Evolutionary conservation across 225 moss, liverwort and hornwort species (phyloP).

Genomic region (Rhytidiadelphus loreus): DNA sequence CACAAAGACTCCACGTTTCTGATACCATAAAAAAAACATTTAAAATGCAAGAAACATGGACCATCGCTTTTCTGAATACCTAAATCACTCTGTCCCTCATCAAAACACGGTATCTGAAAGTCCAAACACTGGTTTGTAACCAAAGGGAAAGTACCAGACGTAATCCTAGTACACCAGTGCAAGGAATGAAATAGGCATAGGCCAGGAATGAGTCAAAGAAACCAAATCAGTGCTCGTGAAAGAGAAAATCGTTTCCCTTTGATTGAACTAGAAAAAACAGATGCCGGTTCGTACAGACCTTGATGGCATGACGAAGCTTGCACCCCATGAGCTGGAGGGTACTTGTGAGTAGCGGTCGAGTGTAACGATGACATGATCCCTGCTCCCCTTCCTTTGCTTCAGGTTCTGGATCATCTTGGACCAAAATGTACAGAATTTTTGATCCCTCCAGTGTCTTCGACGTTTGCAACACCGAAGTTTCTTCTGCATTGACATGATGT

Average conservation of each 20-base stretch:
- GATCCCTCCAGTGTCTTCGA: conserved; percentile 43
- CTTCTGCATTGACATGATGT: conserved; percentile 18
- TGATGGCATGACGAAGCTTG: conserved; percentile 92
- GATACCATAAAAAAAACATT: neutral
- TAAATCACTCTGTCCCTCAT: neutral
- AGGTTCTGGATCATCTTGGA: conserved; percentile 48
- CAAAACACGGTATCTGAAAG: neutral
- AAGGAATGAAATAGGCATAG: neutral
- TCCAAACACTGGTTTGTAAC: neutral
- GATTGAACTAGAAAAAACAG: neutral
- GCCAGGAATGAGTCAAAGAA: neutral
- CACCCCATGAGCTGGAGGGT: conserved; percentile 99
- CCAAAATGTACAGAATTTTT: conserved; percentile 73
- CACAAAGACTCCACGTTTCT: neutral
- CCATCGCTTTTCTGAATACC: neutral
- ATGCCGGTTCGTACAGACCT: conserved; percentile 19
- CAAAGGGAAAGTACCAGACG: neutral
- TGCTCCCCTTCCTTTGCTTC: conserved; percentile 9
- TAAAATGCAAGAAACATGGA: neutral
- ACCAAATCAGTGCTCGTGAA: neutral
- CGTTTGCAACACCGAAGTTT: neutral
- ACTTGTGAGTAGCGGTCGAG: conserved; percentile 78
- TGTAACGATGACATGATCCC: conserved; percentile 66
- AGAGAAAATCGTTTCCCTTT: neutral
- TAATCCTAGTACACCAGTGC: neutral